Evolutionary conservation across 2,329 filamentous ascomycete species (phyloP).

Genomic region (Boeremia exigua): DNA sequence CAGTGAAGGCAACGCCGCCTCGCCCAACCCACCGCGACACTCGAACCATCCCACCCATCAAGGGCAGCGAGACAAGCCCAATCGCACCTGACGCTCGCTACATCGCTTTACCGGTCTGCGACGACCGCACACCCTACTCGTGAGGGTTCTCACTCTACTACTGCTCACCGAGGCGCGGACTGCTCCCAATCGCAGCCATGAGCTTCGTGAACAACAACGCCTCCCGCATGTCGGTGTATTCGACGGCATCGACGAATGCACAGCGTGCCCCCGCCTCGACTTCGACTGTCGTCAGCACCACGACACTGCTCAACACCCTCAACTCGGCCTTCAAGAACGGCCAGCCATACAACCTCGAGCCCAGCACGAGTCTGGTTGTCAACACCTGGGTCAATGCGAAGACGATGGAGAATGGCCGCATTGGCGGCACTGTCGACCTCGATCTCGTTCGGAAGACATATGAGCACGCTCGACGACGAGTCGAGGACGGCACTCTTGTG

Average conservation of each 20-base stretch:
- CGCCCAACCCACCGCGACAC: conserved; percentile 13
- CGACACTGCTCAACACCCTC: conserved; percentile 87
- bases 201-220: conserved; percentile 58
- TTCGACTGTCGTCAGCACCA: conserved; percentile 75
- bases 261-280: conserved; percentile 66
- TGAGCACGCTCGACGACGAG: conserved; percentile 93
- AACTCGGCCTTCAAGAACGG: conserved; percentile 86
- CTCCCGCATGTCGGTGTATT: conserved; percentile 67
- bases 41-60: conserved; percentile 9
- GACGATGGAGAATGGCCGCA: conserved; percentile 71
- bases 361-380: conserved; percentile 88
- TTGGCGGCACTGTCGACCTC: conserved; percentile 80
- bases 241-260: conserved; percentile 64
- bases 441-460: conserved; percentile 82
- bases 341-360: conserved; percentile 85
- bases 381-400: conserved; percentile 93
- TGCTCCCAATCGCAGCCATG: conserved; percentile 41
- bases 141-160: conserved; percentile 6
- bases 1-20: conserved; percentile 7
- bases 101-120: conserved; percentile 12
- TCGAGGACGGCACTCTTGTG: conserved; percentile 93
- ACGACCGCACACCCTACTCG: conserved; percentile 4
- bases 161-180: conserved; percentile 25
- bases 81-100: conserved; percentile 29
- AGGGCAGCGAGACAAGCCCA: conserved; percentile 10